A percentile compares a stretch with the other conserved stretches of the same genome.
These are phyloP conservation scores for Blastobotrys illinoisensis DNA, from an alignment of 1,139 yeast genomes.

Conservation along the genomic window DNA sequence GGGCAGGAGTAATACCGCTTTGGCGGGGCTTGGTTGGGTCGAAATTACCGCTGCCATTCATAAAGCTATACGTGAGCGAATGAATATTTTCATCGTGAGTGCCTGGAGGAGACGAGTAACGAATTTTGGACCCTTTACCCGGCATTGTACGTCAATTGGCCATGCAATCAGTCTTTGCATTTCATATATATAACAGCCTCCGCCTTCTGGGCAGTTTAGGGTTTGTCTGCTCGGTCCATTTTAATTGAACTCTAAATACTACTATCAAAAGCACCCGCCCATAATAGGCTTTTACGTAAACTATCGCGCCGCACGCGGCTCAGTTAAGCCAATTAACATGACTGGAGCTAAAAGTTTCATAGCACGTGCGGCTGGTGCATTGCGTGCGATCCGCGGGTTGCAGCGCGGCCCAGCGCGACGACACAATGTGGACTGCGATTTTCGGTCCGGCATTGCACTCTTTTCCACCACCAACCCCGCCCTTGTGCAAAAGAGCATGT, in stretches of 20 bases:
- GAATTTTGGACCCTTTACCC: neutral
- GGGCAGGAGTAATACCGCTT: neutral
- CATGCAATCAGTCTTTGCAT: neutral
- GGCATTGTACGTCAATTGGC: neutral
- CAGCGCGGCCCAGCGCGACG: neutral
- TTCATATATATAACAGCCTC: neutral
- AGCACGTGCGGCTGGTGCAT: neutral
- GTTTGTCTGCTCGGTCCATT: neutral
- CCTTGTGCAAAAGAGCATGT: neutral
- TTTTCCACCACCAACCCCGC: neutral
- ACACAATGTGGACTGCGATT: neutral
- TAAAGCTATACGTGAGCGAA: neutral
- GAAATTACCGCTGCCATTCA: neutral
- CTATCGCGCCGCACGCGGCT: neutral
- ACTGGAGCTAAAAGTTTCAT: neutral
- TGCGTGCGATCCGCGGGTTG: neutral
- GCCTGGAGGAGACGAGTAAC: neutral
- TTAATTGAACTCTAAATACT: neutral
- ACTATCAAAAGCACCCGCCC: neutral
- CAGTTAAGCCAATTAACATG: neutral
- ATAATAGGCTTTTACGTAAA: too few species aligned
- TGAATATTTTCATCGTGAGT: neutral
- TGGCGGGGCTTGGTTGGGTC: neutral
- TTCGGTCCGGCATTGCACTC: neutral
- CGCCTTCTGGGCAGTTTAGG: neutral